A percentile compares a stretch with the other conserved stretches of the same genome.
Evolutionary conservation across 1,284 basidiomycete species (phyloP).

Genomic region (Amylostereum chailletii): DNA sequence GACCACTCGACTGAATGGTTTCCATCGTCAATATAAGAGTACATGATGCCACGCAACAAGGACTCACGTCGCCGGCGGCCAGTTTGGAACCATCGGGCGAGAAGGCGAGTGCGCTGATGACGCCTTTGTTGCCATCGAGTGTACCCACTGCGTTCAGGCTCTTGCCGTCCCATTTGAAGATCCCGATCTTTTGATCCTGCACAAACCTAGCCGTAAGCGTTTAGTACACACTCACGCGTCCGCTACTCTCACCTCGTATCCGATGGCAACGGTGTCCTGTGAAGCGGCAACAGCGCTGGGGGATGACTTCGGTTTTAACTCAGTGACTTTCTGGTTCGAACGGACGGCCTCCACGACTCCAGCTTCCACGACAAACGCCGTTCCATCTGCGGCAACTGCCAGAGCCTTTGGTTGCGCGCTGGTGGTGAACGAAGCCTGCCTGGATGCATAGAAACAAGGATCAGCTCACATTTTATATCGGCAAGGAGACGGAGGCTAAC

Average conservation of each 20-base stretch:
- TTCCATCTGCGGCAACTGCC: slow-evolving; percentile 51
- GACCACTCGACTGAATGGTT: slow-evolving; percentile 57
- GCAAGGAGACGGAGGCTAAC: slow-evolving; percentile 30
- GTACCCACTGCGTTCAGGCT: slow-evolving; percentile 42
- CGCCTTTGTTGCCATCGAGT: slow-evolving; percentile 66
- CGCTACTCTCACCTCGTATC: slow-evolving; percentile 48
- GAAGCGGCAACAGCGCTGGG: slow-evolving; percentile 51
- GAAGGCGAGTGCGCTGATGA: slow-evolving; percentile 75
- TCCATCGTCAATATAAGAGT: background rate
- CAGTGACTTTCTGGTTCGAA: slow-evolving; percentile 56
- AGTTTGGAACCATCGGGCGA: slow-evolving; percentile 71
- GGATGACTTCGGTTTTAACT: slow-evolving; percentile 42
- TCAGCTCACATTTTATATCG: background rate
- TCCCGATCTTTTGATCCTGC: slow-evolving; percentile 67
- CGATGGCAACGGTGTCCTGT: slow-evolving; percentile 56
- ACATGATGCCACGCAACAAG: background rate
- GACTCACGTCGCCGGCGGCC: slow-evolving; percentile 73
- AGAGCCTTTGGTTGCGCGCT: slow-evolving; percentile 70
- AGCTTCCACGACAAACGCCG: slow-evolving; percentile 67
- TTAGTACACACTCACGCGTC: background rate
- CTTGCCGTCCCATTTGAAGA: slow-evolving; percentile 67
- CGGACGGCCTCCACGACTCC: slow-evolving; percentile 60
- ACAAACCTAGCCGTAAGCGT: background rate
- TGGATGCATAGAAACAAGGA: slow-evolving; percentile 15
- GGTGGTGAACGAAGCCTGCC: slow-evolving; percentile 38